Evolutionary conservation across 306 rosid genomes (phyloP), one percentile per base, ranked within the genome.

Genomic region (Inga oerstediana): DNA sequence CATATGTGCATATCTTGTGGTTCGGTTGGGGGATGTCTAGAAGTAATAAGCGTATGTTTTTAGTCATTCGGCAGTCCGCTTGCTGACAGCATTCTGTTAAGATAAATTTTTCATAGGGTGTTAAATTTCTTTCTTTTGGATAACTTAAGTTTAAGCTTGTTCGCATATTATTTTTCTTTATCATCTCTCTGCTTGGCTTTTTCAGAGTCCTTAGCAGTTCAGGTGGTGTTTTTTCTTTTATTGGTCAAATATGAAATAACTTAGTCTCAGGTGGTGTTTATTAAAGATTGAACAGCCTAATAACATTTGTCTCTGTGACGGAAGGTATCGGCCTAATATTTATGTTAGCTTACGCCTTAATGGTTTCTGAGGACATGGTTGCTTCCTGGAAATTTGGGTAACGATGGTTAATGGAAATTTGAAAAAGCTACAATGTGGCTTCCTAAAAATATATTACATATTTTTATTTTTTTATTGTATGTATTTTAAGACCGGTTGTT

Each of bases 131-230:
- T 34, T 39, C n/a, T 39, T 32, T 3, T 4, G 74, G 75, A 41
- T 70, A 70, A 43, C 49, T 68, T 39, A 11, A 48, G 13, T 48
- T 92, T 49, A 16, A 49, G 58, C 58, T 4, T 16, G 56, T 51
- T 51, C 16, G 3, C 16, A 4, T 48, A 12, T 12, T 48, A 13
- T 48, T 48, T 13, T 48, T 48, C 54, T 12, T 48, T 5, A 51
- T 14, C 20, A 15, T 51, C 20, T 51, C 17, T 51, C 58, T 15
- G 8, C 43, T 39, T 51, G 58, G 58, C 58, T 51, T 51, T 51
- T 51, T 51, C 7, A 51, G n/a, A 51, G 58, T 51, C 4, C 58
- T 51, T 4, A 15, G 58, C 19, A 13, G 58, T 51, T 51, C 58
- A 12, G 19, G 56, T 14, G 58, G 58, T 16, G 7, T 51, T 51